phyloP scores from a whole-genome alignment of 306 rosid genomes.

The Lablab purpureus region DNA sequence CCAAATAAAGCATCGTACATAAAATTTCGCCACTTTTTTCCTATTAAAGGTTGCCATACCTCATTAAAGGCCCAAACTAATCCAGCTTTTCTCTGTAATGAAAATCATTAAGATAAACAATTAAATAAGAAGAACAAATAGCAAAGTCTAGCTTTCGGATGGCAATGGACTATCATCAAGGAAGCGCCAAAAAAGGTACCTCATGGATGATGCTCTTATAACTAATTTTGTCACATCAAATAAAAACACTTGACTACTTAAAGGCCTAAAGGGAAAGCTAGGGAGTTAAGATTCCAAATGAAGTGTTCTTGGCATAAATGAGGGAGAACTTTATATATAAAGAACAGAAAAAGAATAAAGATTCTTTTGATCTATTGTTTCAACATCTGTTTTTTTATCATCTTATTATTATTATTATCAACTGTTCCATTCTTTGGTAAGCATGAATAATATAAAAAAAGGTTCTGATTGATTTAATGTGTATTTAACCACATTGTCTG shows the following conservation, averaged over 20 bases:
- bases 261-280: conserved; percentile 48
- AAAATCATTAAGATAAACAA: conserved; percentile 47
- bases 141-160: conserved; percentile 47
- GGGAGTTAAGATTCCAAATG: conserved; percentile 57
- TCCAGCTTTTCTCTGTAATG: conserved; percentile 47
- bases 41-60: conserved; percentile 33
- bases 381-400: background rate
- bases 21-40: conserved; percentile 33
- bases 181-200: conserved; percentile 41
- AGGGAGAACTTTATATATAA: conserved; percentile 1
- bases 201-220: conserved; percentile 49
- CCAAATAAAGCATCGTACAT: conserved; percentile 40
- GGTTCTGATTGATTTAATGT: background rate
- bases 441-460: background rate
- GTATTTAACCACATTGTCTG: conserved; percentile 25
- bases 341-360: conserved; percentile 25
- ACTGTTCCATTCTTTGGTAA: background rate
- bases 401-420: background rate
- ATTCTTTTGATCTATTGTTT: conserved; percentile 15
- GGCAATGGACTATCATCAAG: conserved; percentile 50
- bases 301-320: conserved; percentile 25
- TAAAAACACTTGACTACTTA: conserved; percentile 37
- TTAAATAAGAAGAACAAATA: conserved; percentile 18
- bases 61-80: conserved; percentile 47
- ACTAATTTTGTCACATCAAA: conserved; percentile 56